Base-by-base conservation (phyloP, 257 asterid species). In the Pogostemon cablin region DNA sequence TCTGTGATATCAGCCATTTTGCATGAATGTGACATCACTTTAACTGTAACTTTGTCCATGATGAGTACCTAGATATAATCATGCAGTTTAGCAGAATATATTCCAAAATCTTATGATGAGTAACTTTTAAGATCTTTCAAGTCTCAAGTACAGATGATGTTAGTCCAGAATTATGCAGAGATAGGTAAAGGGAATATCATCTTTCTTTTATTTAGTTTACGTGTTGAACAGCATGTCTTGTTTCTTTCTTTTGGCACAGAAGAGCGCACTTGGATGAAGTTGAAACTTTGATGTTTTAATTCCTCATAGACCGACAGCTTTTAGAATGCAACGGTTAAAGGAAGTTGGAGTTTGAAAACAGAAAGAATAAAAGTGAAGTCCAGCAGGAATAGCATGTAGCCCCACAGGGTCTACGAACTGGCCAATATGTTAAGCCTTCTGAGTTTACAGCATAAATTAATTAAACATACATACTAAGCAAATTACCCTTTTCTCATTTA, bases 1-100 rank as follows among this genome's bases (percentile, higher is more conserved):
- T 91, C 96, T 1, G 98, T 91, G 63, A 95, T 95, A 77, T 95
- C 99, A 62, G 95, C 93, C 99, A 95, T 95, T 86, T 95, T 95
- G 86, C 98, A 91, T 48, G 98, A 85, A 78, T 78, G 78, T 10
- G 99, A 95, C 96, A 95, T 86, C 72, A 91, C 98, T 84, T 91
- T 95, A 56, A 91, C 87, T 4, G 99, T 91, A 60, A 95, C 95
- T 86, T 84, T 95, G 81, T 95, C 99, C 99, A 95, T 95, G 88
- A 95, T 91, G 74, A 95, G 95, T 68, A 95, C 98, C 99, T 95
- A 90, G 70, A 71, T 54, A 54, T 43, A 53, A 77, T 67, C 68
- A 72, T 2, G n/a, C 9, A 65, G 50, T 39, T 40, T 44, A 44
- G 53, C 40, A 4, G 35, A 39, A 41, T 12, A 49, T 11, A 7